Evolutionary conservation across 352 stramenopile species (phyloP).

Genomic region (Globisporangium heterothallicum): DNA sequence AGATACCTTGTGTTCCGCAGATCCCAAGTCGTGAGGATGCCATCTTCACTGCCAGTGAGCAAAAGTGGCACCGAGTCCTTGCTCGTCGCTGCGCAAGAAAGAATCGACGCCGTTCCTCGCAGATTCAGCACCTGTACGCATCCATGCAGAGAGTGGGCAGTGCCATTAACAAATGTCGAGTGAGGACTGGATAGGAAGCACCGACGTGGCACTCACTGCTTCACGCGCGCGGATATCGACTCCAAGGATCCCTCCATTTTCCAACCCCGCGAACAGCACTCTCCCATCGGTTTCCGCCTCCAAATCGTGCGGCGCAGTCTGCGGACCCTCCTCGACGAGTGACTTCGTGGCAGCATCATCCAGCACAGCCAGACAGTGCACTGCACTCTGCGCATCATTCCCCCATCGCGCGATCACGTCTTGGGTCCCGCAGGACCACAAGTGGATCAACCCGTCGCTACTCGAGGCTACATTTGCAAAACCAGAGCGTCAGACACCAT

Average conservation of each 20-base stretch:
- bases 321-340: constrained; percentile 6
- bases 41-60: constrained; percentile 60
- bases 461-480: constrained; percentile 45
- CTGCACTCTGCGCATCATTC: constrained; percentile 45
- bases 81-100: constrained; percentile 25
- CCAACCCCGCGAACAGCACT: constrained; percentile 55
- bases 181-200: neutral
- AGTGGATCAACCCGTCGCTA: constrained; percentile 52
- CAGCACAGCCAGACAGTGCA: constrained; percentile 46
- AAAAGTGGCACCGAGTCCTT: constrained; percentile 19
- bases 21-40: constrained; percentile 55
- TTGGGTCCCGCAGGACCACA: constrained; percentile 61
- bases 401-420: constrained; percentile 53
- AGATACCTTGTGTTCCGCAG: constrained; percentile 47
- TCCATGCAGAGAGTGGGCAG: neutral
- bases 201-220: constrained; percentile 21
- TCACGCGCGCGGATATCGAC: constrained; percentile 49
- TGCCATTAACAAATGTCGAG: neutral
- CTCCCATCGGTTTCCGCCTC: constrained; percentile 62
- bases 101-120: constrained; percentile 28
- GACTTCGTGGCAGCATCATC: constrained; percentile 19
- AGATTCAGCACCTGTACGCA: constrained; percentile 32
- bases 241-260: constrained; percentile 50
- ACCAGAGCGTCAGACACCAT: too few species aligned
- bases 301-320: constrained; percentile 6